Evolutionary conservation across 73 alveolate genomes (phyloP).

Genomic region (Tetrahymena malaccensis): DNA sequence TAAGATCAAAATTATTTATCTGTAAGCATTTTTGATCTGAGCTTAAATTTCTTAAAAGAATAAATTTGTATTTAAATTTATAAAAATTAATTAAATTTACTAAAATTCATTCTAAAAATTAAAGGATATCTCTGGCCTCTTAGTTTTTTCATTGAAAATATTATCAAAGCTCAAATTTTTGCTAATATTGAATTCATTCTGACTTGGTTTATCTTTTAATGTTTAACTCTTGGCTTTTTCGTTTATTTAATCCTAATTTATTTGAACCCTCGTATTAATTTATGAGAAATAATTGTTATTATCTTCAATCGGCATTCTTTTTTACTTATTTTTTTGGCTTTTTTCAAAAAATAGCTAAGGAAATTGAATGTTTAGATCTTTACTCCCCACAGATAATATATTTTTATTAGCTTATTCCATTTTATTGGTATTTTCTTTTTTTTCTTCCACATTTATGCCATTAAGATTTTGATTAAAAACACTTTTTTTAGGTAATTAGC

Average conservation of each 20-base stretch:
- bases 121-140: background rate
- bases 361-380: background rate
- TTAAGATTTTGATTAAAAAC: background rate
- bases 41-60: background rate
- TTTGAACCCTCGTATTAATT: no score
- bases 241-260: background rate
- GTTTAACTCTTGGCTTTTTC: background rate
- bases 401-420: background rate
- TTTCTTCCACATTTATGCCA: no score
- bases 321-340: background rate
- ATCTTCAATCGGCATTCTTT: background rate
- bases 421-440: background rate
- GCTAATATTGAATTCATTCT: background rate
- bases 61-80: no score
- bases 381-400: no score
- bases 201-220: background rate
- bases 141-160: background rate
- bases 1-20: background rate
- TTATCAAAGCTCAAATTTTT: background rate
- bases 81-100: background rate
- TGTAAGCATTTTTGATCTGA: background rate
- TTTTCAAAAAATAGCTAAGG: background rate
- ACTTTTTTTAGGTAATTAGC: no score
- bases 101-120: no score
- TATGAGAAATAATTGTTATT: background rate